Evolutionary conservation across 1,284 basidiomycete species (phyloP).

Genomic region (Apiotrichum siamense): DNA sequence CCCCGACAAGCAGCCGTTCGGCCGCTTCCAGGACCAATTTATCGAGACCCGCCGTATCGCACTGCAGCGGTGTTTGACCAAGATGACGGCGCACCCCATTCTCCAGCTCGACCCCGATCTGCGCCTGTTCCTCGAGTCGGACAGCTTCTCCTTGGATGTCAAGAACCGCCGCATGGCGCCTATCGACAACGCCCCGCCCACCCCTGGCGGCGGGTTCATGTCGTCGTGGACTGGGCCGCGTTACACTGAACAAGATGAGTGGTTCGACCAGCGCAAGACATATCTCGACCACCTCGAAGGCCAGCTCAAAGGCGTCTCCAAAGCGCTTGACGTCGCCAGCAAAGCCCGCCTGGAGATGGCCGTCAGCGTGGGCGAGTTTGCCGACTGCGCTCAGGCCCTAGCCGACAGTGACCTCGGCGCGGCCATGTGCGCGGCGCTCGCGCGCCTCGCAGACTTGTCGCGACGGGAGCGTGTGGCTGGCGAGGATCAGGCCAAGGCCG

Average conservation of each 20-base stretch:
- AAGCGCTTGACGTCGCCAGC: conserved; percentile 72
- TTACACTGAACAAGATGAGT: conserved; percentile 93
- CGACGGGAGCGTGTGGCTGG: conserved; percentile 64
- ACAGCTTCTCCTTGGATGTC: conserved; percentile 74
- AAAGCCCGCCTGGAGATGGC: conserved; percentile 74
- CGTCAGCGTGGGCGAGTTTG: conserved; percentile 62
- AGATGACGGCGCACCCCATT: conserved; percentile 81
- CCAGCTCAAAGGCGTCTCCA: conserved; percentile 77
- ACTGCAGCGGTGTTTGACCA: conserved; percentile 81
- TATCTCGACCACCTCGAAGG: conserved; percentile 86
- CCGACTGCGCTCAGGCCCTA: conserved; percentile 60
- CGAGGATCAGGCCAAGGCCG: conserved; percentile 66
- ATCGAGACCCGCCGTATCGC: conserved; percentile 74
- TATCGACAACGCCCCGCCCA: conserved; percentile 2
- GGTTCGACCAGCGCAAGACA: conserved; percentile 82
- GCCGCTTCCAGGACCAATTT: conserved; percentile 79
- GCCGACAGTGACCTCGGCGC: conserved; percentile 68
- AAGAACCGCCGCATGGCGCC: conserved; percentile 36
- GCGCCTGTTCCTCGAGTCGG: conserved; percentile 78
- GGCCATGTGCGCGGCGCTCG: conserved; percentile 62
- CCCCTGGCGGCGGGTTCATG: conserved; percentile 55
- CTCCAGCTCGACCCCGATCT: conserved; percentile 76
- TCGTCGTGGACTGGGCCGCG: conserved; percentile 72
- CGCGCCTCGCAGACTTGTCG: conserved; percentile 66
- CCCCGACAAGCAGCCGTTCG: conserved; percentile 90